Evolutionary conservation across 2,329 filamentous ascomycete species (phyloP).

Genomic region (Arthrobotrys musiformis): DNA sequence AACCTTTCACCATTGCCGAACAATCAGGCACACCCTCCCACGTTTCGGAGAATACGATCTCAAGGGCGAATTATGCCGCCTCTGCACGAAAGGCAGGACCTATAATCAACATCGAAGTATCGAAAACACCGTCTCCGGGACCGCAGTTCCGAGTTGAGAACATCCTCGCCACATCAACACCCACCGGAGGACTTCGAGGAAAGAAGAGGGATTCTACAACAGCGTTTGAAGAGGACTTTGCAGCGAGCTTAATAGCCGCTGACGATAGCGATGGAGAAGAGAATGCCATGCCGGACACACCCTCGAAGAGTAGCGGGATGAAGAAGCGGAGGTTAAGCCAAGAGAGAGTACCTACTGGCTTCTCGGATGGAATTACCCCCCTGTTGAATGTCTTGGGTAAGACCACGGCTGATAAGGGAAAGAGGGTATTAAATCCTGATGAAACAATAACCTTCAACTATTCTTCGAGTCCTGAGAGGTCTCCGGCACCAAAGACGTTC

Average conservation of each 20-base stretch:
- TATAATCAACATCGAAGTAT: slow-evolving; percentile 21
- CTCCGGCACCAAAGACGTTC: slow-evolving; percentile 25
- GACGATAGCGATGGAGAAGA: slow-evolving; percentile 24
- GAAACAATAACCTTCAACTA: slow-evolving; percentile 53
- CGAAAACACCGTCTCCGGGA: slow-evolving; percentile 39
- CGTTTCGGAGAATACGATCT: slow-evolving; percentile 44
- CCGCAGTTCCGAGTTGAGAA: slow-evolving; percentile 11
- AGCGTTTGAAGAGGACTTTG: slow-evolving; percentile 51
- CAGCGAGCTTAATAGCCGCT: slow-evolving; percentile 38
- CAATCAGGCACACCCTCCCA: slow-evolving; percentile 1
- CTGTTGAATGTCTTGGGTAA: slow-evolving; percentile 23
- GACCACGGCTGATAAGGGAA: slow-evolving; percentile 6
- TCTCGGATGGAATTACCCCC: not conserved
- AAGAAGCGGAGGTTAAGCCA: slow-evolving; percentile 36
- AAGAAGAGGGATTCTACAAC: slow-evolving; percentile 48
- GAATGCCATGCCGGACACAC: slow-evolving; percentile 26
- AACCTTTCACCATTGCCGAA: slow-evolving; percentile 17
- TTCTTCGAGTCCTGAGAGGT: slow-evolving; percentile 47
- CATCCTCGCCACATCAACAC: slow-evolving; percentile 41
- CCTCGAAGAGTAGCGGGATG: slow-evolving; percentile 27
- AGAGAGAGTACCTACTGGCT: slow-evolving; percentile 13
- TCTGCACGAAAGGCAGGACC: not conserved
- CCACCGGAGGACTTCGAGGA: slow-evolving; percentile 11
- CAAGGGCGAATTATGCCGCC: slow-evolving; percentile 32
- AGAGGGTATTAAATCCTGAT: slow-evolving; percentile 24